Conservation (phyloP, 2,329 filamentous ascomycete genomes). For the Colletotrichum australisinense region DNA sequence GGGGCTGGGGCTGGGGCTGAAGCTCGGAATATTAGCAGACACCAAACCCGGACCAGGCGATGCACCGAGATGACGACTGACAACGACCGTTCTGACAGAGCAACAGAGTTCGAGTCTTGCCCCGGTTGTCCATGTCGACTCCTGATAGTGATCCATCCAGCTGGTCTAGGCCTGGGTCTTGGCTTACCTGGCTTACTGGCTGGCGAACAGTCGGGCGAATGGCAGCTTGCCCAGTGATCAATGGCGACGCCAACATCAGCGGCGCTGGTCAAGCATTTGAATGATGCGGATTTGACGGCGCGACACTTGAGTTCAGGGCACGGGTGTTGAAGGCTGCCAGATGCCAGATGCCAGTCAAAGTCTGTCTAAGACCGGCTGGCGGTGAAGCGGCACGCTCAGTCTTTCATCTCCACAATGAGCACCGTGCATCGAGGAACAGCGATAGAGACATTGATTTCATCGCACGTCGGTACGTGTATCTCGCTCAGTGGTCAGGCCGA, state of each 20-base stretch:
- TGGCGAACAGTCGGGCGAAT: conserved; percentile 26
- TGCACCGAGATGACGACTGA: conserved; percentile 24
- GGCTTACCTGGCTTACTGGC: conserved; percentile 3
- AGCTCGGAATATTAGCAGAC: conserved; percentile 7
- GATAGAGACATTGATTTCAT: conserved; percentile 14
- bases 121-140: conserved; percentile 4
- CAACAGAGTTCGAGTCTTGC: conserved; percentile 19
- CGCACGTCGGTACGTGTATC: conserved; percentile 19
- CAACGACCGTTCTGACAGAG: conserved; percentile 10
- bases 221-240: conserved; percentile 8
- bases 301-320: conserved; percentile 18
- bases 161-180: conserved; percentile 23
- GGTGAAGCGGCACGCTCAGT: conserved; percentile 34
- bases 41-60: conserved; percentile 1
- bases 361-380: conserved; percentile 30
- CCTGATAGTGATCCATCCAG: conserved; percentile 11
- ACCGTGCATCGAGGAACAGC: conserved; percentile 18
- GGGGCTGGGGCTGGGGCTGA: background rate
- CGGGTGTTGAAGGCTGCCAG: conserved; percentile 18
- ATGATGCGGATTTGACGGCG: conserved; percentile 23
- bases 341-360: conserved; percentile 28
- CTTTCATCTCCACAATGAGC: conserved; percentile 32
- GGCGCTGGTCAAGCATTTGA: conserved; percentile 29
- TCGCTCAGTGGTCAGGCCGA: conserved; percentile 18
- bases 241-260: conserved; percentile 23